Evolutionary conservation across 2,329 filamentous ascomycete species (phyloP).

Genomic region (Fusarium guadeloupense): DNA sequence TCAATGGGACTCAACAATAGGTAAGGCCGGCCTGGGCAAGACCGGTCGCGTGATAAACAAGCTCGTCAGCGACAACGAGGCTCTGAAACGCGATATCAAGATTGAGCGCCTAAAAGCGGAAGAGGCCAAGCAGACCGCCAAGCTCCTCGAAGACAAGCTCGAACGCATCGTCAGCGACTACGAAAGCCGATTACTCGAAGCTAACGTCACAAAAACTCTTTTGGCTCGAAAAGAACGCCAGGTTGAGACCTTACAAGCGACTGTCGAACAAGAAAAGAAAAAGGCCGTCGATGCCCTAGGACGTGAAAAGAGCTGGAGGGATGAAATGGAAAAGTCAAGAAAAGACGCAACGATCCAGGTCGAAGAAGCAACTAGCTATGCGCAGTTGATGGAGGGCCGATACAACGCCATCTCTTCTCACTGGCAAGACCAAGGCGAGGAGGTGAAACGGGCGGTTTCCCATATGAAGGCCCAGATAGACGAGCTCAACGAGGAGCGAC

Average conservation of each 20-base stretch:
- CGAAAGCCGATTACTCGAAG: slow-evolving; percentile 74
- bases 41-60: slow-evolving; percentile 83
- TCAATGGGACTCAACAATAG: slow-evolving; percentile 73
- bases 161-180: slow-evolving; percentile 74
- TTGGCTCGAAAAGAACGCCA: slow-evolving; percentile 79
- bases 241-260: slow-evolving; percentile 72
- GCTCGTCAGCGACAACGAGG: slow-evolving; percentile 82
- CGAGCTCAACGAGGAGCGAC: slow-evolving; percentile 64
- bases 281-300: slow-evolving; percentile 67
- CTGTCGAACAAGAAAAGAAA: slow-evolving; percentile 71
- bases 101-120: slow-evolving; percentile 72
- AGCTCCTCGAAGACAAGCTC: slow-evolving; percentile 75
- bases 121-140: slow-evolving; percentile 74
- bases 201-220: slow-evolving; percentile 75
- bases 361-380: slow-evolving; percentile 71
- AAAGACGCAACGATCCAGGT: slow-evolving; percentile 69
- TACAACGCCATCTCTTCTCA: slow-evolving; percentile 74
- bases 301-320: slow-evolving; percentile 69
- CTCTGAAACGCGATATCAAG: slow-evolving; percentile 76
- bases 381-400: slow-evolving; percentile 73
- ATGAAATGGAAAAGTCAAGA: slow-evolving; percentile 69
- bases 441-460: slow-evolving; percentile 63
- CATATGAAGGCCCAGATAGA: slow-evolving; percentile 64
- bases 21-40: slow-evolving; percentile 76
- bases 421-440: slow-evolving; percentile 72